Evolutionary conservation across 805 yeast species (phyloP), one percentile per base, ranked within the genome.

Genomic region (Candida schatavii): DNA sequence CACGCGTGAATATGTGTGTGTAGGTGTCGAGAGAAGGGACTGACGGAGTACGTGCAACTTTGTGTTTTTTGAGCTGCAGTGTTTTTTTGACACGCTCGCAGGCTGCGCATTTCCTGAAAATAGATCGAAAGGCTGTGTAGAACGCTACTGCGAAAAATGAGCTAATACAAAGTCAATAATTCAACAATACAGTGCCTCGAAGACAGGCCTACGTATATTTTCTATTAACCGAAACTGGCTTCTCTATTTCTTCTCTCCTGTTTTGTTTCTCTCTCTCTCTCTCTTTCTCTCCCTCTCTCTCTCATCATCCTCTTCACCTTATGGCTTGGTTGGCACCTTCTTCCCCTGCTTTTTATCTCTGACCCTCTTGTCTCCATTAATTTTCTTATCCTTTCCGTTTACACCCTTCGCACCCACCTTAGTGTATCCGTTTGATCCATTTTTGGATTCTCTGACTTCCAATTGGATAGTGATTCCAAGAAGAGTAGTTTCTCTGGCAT

Each of bases 371-470:
- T 32, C 42, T 13, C 35, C 35, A 13, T 6, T 20, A 4, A 31
- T 3, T n/a, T 39, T 31, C 42, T 39, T 39, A 23, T 32, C 36
- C 30, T 39, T 39, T 15, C 20, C 27, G 21, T 17, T 31, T 3
- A 28, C 6, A 22, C 43, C 52, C 47, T 50, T 50, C 35, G 45
- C 44, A 14, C 35, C 35, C 35, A 46, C 47, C 37, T 42, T 39
- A 15, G 26, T 33, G 27, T 30, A 17, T 5, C 35, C 35, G 41
- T 45, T 51, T 7, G 20, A 7, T 30, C 51, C 57, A 6, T 51
- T 46, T 44, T 61, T 62, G n/a, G 64, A 55, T 46, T 64, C 71
- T 50, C 71, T 57, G 6, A 64, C 64, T 44, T 66, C 71, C 44
- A 66, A 62, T 21, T 48, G 54, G 42, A 66, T 56, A 19, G 61